Percentiles rank a stretch among this genome's conserved stretches.
Evolutionary conservation across 306 rosid genomes (phyloP).

Genomic region (Inga laurina): DNA sequence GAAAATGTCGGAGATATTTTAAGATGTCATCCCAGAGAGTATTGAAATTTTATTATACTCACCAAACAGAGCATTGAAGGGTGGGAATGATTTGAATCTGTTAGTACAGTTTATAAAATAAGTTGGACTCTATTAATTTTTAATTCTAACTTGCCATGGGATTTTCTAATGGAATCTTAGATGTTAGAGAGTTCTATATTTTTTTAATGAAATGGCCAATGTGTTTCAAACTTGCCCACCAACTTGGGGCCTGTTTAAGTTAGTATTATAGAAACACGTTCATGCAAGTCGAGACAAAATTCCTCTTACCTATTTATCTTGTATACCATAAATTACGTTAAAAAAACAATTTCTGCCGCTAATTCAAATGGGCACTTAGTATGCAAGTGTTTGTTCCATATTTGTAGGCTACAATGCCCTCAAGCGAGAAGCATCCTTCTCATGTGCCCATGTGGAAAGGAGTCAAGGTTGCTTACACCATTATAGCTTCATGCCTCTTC

Average conservation of each 20-base stretch:
- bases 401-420: slow-evolving; percentile 17
- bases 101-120: background rate
- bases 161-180: background rate
- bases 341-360: too few relatives aligned
- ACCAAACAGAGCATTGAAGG: background rate
- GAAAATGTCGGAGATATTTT: background rate
- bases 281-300: too few relatives aligned
- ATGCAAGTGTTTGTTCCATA: background rate
- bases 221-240: background rate
- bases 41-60: background rate
- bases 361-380: background rate
- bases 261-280: too few relatives aligned
- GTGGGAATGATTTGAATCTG: background rate
- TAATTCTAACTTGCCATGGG: background rate
- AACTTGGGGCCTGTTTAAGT: too few relatives aligned
- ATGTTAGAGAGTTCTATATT: background rate
- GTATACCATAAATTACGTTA: too few relatives aligned
- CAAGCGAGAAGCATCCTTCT: slow-evolving; percentile 19
- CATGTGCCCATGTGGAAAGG: slow-evolving; percentile 20
- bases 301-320: too few relatives aligned
- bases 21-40: background rate
- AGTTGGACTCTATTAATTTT: background rate
- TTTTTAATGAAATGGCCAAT: background rate
- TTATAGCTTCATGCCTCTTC: slow-evolving; percentile 7
- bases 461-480: slow-evolving; percentile 8